Evolutionary conservation across 495 filamentous ascomycete genomes (phyloP), one percentile per base, ranked within the genome.

Genomic region (Delitschia confertaspora): DNA sequence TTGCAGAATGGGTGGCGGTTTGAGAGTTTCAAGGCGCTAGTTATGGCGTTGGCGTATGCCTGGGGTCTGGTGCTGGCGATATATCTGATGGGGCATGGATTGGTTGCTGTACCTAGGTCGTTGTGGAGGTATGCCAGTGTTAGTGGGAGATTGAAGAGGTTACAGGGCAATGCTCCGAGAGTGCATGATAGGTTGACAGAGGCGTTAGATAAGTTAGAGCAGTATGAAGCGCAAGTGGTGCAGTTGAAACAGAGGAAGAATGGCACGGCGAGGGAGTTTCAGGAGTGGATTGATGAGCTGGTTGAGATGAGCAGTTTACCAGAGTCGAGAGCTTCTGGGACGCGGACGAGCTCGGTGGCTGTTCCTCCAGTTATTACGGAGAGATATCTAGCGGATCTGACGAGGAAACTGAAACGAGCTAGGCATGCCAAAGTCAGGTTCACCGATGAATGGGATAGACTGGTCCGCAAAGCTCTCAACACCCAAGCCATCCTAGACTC

Each of bases 11-110:
- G 85, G 0, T 76, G 95, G 38, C 59, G 72, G 22, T 68, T 73
- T 36, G 67, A 60, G 10, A 74, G 73, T 1, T 66, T 85, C 53
- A 91, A 93, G 66, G 80, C 76, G 31, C 67, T 93, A 20, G 71
- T 91, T 49, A 91, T 98, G 79, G 91, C 91, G 17, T 68, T 95
- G 40, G 88, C 87, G 23, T 95, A 98, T 63, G 82, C 85, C 51
- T 96, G 88, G 82, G 86, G 87, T 48, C 69, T 98, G 52, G 67
- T 86, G 2, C 68, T 95, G 42, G 91, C 87, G 11, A 95, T 96
- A 43, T 94, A 89, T 57, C 72, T 98, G 16, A 95, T 98, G 91
- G 91, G 91, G 5, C 88, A 98, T 54, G 91, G 91, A 7, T 68
- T 96, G 26, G 91, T 98, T 30, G 81, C 91, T 9, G 82, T 96